phyloP scores from a whole-genome alignment of 352 stramenopile species.

The Peronosclerospora sorghi region DNA sequence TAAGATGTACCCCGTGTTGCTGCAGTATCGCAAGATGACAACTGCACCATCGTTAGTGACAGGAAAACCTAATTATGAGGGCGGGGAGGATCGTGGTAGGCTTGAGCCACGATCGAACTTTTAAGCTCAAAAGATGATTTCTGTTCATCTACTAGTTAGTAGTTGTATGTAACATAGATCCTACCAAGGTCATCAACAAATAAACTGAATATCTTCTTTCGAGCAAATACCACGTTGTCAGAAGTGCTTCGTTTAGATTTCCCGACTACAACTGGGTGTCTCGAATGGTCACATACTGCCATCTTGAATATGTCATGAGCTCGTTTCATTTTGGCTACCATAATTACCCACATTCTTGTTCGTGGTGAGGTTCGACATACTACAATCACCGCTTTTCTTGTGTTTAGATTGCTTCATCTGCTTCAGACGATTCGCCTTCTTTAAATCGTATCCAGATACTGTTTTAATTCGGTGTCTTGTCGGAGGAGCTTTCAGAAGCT shows the following conservation, averaged over 20 bases:
- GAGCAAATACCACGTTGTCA: not conserved
- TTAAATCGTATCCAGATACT: conserved; percentile 79
- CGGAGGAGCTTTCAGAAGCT: conserved; percentile 70
- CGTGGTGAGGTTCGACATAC: not conserved
- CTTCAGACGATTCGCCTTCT: conserved; percentile 62
- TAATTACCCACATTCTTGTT: not conserved
- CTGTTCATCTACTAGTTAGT: conserved; percentile 45
- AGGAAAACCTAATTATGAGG: conserved; percentile 54
- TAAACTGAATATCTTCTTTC: not conserved
- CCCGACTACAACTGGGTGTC: too few species aligned
- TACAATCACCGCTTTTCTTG: conserved; percentile 12
- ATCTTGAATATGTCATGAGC: not conserved
- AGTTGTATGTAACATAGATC: conserved; percentile 12
- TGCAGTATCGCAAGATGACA: conserved; percentile 68
- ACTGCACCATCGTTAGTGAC: conserved; percentile 57
- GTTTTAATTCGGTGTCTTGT: conserved; percentile 72
- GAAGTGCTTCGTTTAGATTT: too few species aligned
- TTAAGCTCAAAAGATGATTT: too few species aligned
- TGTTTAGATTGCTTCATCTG: conserved; percentile 38
- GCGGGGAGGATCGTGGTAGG: conserved; percentile 52
- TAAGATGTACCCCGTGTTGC: conserved; percentile 58
- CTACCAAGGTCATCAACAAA: not conserved
- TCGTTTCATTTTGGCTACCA: conserved; percentile 9
- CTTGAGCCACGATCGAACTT: conserved; percentile 42
- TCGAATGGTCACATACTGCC: too few species aligned